phyloP scores from a whole-genome alignment of 2,329 filamentous ascomycete species.

The Seiridium unicorne region DNA sequence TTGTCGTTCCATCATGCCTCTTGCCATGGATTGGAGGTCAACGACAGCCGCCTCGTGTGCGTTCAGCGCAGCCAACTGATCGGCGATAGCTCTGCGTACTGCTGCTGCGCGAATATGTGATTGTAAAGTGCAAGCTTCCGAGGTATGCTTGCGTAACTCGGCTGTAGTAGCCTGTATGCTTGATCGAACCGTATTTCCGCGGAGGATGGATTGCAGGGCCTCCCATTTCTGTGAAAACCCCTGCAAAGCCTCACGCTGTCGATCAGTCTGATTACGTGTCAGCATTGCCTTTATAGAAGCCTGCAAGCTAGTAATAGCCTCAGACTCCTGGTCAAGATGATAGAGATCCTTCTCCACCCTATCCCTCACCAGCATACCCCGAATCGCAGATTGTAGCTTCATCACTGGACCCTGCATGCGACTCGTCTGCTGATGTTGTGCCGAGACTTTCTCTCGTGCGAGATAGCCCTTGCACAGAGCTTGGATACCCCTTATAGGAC shows the following conservation, averaged over 20 bases:
- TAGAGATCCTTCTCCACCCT: conserved; percentile 45
- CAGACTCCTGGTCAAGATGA: conserved; percentile 49
- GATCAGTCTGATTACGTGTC: conserved; percentile 52
- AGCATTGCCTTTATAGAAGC: conserved; percentile 64
- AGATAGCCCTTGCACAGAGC: conserved; percentile 67
- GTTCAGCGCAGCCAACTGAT: conserved; percentile 45
- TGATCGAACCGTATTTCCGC: conserved; percentile 48
- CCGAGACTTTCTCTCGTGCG: conserved; percentile 54
- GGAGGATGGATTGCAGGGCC: conserved; percentile 43
- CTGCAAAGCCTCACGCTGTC: conserved; percentile 50
- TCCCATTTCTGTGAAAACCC: conserved; percentile 49
- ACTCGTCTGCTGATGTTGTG: conserved; percentile 55
- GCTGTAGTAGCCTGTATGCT: conserved; percentile 41
- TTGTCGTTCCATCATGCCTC: conserved; percentile 60
- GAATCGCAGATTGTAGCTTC: conserved; percentile 63
- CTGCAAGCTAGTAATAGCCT: conserved; percentile 58
- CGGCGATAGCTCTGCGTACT: conserved; percentile 48
- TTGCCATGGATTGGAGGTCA: conserved; percentile 56
- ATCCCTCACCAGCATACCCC: conserved; percentile 64
- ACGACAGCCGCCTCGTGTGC: conserved; percentile 39
- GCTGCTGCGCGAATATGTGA: conserved; percentile 52
- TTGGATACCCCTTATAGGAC: conserved; percentile 65
- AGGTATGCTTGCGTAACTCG: conserved; percentile 44
- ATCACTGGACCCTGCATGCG: conserved; percentile 50
- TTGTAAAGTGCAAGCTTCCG: conserved; percentile 48